These are phyloP conservation scores for Ganoderma boninense DNA, from an alignment of 1,284 basidiomycete species.

Conservation along the genomic window DNA sequence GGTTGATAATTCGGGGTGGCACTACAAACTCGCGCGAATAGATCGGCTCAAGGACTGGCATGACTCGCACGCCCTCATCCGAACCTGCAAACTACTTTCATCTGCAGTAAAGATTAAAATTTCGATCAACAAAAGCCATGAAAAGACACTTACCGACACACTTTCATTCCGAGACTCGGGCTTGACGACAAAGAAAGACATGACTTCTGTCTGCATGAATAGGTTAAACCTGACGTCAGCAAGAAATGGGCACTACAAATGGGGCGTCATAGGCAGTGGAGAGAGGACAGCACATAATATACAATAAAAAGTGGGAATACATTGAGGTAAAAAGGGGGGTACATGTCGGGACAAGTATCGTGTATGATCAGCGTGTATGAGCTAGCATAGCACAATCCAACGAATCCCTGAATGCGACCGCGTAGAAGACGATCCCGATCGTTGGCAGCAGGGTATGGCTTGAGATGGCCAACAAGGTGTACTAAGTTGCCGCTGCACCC, in stretches of 20 bases:
- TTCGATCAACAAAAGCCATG: background rate
- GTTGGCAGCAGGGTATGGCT: background rate
- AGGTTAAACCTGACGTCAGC: background rate
- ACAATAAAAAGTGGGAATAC: background rate
- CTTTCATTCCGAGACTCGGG: background rate
- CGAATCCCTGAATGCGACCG: background rate
- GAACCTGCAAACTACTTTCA: background rate
- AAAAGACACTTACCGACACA: background rate
- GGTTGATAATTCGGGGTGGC: background rate
- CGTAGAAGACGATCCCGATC: background rate
- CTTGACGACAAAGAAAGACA: background rate
- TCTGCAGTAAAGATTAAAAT: background rate
- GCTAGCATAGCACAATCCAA: background rate
- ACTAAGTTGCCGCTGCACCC: conserved; percentile 19
- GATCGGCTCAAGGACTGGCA: background rate
- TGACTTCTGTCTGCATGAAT: background rate
- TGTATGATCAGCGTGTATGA: background rate
- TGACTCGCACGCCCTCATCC: background rate
- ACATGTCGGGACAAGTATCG: background rate
- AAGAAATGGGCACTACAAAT: background rate
- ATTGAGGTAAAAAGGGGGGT: background rate
- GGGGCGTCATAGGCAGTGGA: background rate
- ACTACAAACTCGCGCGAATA: background rate
- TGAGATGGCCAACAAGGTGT: background rate
- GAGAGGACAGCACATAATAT: background rate